Percentiles rank a stretch among this genome's conserved stretches.
These are phyloP conservation scores for Panicum hallii DNA, from an alignment of 202 grass and related monocot genomes.

Conservation along the genomic window DNA sequence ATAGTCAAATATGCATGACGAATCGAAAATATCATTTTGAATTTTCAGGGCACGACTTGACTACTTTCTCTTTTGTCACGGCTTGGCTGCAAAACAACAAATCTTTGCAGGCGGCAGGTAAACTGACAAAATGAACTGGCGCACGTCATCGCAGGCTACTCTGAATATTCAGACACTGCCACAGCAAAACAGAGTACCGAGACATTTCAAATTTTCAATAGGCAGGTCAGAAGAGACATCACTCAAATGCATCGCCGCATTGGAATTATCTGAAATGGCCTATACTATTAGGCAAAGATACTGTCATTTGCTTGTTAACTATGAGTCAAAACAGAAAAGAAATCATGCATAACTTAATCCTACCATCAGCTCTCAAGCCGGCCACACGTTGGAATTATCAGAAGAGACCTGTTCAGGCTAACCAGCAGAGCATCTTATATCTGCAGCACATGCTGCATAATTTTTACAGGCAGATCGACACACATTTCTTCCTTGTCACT, in stretches of 20 bases:
- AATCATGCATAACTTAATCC: background rate
- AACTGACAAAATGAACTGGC: background rate
- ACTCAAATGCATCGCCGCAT: background rate
- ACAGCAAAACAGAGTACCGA: background rate
- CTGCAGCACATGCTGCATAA: background rate
- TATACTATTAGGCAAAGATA: too few species aligned
- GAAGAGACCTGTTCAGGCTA: background rate
- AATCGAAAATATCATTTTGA: too few species aligned
- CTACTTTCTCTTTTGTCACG: background rate
- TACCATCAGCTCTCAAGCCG: background rate
- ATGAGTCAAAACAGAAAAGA: background rate
- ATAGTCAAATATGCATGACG: too few species aligned
- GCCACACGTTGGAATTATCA: background rate
- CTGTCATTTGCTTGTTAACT: background rate
- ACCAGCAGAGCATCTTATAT: background rate
- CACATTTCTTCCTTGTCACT: background rate
- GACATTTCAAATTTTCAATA: background rate
- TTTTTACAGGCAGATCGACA: background rate
- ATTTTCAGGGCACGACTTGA: too few species aligned
- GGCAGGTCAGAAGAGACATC: background rate
- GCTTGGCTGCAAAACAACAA: background rate
- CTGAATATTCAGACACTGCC: constrained; percentile 8
- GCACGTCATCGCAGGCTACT: constrained; percentile 17
- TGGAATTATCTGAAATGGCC: background rate
- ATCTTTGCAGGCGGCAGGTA: constrained; percentile 3